Conservation (phyloP, 2,329 filamentous ascomycete species). For the Fusarium ramigenum region DNA sequence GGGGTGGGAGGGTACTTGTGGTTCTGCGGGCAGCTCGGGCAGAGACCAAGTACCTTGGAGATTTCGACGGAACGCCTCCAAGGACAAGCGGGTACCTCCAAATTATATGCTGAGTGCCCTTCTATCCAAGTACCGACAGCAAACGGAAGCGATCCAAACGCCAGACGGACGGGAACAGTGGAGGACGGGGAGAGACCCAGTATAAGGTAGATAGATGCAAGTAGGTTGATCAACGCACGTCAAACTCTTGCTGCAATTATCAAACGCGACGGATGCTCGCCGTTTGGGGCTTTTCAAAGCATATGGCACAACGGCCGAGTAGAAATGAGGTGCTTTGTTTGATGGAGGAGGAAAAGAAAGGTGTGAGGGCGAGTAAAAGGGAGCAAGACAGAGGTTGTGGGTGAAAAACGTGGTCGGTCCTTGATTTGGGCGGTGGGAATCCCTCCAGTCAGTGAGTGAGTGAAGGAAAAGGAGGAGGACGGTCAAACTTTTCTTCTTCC, state of each 20-base stretch:
- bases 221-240: slow-evolving; percentile 2
- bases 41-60: slow-evolving; percentile 17
- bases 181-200: slow-evolving; percentile 26
- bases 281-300: neutral
- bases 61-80: slow-evolving; percentile 20
- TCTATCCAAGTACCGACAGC: slow-evolving; percentile 22
- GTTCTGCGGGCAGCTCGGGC: slow-evolving; percentile 1
- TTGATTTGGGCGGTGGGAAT: slow-evolving; percentile 33
- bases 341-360: slow-evolving; percentile 7
- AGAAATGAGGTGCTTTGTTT: slow-evolving; percentile 15
- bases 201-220: neutral
- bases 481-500: slow-evolving; percentile 24
- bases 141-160: slow-evolving; percentile 28
- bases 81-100: slow-evolving; percentile 22
- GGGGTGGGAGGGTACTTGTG: slow-evolving; percentile 35
- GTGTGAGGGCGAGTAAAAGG: slow-evolving; percentile 29
- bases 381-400: slow-evolving; percentile 34
- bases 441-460: neutral
- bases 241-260: neutral
- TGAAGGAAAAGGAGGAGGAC: slow-evolving; percentile 18
- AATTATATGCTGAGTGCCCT: slow-evolving; percentile 26
- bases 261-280: slow-evolving; percentile 3
- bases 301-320: slow-evolving; percentile 15
- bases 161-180: slow-evolving; percentile 29
- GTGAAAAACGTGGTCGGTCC: slow-evolving; percentile 37